Percentiles rank a stretch among this genome's conserved stretches.
These are phyloP conservation scores for Juglanconis sp. DNA, from an alignment of 2,329 filamentous ascomycete species.

Conservation along the genomic window DNA sequence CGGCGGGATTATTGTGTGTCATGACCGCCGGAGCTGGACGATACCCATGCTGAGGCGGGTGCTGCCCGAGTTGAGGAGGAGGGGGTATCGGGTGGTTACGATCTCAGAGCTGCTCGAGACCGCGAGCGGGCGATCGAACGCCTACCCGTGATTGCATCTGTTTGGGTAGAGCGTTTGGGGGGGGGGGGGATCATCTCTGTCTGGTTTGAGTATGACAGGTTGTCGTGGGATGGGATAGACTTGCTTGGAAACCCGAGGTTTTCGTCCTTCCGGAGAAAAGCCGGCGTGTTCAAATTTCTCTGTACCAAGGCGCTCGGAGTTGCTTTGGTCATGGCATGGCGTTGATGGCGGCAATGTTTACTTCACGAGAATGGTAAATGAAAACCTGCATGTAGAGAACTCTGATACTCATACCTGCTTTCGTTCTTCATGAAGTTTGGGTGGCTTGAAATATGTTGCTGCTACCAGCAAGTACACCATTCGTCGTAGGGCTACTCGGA, in stretches of 20 bases:
- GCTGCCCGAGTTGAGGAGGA: slow-evolving; percentile 65
- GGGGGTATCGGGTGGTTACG: slow-evolving; percentile 70
- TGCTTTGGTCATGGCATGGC: not conserved
- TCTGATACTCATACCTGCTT: not conserved
- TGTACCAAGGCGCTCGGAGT: not conserved
- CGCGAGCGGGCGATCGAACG: not conserved
- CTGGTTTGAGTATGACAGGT: not conserved
- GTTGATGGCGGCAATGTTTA: not conserved
- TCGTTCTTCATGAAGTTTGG: not conserved
- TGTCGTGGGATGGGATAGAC: not conserved
- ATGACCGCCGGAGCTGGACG: slow-evolving; percentile 83
- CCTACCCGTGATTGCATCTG: not conserved
- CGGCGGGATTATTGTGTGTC: slow-evolving; percentile 79
- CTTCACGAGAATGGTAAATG: not conserved
- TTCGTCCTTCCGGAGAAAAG: not conserved
- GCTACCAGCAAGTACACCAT: no score
- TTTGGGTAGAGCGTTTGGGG: not conserved
- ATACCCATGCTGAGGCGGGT: slow-evolving; percentile 72
- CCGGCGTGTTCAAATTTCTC: not conserved
- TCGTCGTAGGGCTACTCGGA: no score
- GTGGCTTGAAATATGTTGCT: no score
- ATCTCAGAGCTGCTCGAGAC: slow-evolving; percentile 62
- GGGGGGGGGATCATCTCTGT: not conserved
- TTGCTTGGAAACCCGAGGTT: not conserved
- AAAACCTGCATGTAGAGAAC: not conserved